These are phyloP conservation scores for Dioscorea alata DNA, from an alignment of 106 monocot genomes.

Conservation along the genomic window DNA sequence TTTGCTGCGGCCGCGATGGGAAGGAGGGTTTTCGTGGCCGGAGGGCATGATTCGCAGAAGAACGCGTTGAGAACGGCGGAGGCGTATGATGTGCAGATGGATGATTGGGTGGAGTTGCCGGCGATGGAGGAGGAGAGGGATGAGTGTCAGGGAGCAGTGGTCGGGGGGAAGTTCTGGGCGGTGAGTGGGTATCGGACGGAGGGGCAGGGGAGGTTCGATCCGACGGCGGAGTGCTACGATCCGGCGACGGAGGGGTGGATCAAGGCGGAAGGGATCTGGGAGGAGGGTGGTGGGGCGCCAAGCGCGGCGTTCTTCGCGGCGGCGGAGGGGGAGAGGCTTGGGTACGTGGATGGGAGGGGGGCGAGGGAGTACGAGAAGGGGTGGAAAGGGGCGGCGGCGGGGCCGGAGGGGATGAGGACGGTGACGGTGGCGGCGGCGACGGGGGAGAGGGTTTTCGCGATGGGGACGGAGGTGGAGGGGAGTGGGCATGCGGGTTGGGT, in stretches of 20 bases:
- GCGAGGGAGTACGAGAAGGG: conserved; percentile 23
- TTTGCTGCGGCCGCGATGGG: conserved; percentile 47
- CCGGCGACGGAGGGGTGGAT: conserved; percentile 18
- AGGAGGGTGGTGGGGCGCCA: not conserved
- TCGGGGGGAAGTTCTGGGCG: conserved; percentile 31
- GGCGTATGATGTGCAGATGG: conserved; percentile 30
- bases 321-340: conserved; percentile 13
- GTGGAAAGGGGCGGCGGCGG: conserved; percentile 9
- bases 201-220: conserved; percentile 35
- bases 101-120: conserved; percentile 44
- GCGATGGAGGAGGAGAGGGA: conserved; percentile 53
- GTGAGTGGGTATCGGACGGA: conserved; percentile 57
- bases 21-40: conserved; percentile 37
- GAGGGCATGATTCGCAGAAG: conserved; percentile 62
- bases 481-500: conserved; percentile 23
- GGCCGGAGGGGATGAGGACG: not conserved
- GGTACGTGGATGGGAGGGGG: conserved; percentile 13
- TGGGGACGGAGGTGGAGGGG: not conserved
- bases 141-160: conserved; percentile 42
- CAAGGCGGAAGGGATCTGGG: conserved; percentile 29
- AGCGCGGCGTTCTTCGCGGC: conserved; percentile 7
- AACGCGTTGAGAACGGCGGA: conserved; percentile 48
- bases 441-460: conserved; percentile 8
- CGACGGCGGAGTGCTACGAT: conserved; percentile 38
- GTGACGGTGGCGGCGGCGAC: too few species aligned